Evolutionary conservation across 2,329 filamentous ascomycete genomes (phyloP), one percentile per base, ranked within the genome.

Genomic region (Ophiocordyceps unilateralis): DNA sequence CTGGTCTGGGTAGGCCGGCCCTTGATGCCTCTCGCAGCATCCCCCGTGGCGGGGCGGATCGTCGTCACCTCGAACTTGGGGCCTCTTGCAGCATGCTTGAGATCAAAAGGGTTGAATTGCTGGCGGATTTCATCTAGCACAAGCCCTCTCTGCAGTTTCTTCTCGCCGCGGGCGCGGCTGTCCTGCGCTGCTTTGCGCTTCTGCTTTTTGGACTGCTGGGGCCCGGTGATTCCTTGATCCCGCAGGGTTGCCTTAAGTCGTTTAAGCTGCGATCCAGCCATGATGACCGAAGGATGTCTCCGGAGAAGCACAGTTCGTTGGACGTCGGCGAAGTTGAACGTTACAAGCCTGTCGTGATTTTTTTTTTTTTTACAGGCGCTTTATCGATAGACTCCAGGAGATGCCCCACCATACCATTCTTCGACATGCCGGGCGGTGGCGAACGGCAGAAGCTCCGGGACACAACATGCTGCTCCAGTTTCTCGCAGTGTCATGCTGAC

Each of bases 191-290:
- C 72, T 56, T 82, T 78, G 55, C 84, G 83, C 60, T 84, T 87
- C 59, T 93, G 83, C 64, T 95, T 96, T 57, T 96, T 96, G 9
- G 88, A 95, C 55, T 94, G 81, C 54, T 93, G 88, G 6, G 87
- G 87, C 1, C 88, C 86, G 37, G 88, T 79, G 42, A 98, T 80
- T 43, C 91, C 91, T 57, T 89, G 84, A 45, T 95, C 87, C 48
- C 79, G 76, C 40, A 98, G 72, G 10, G 88, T 94, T 51, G 84
- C 74, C 66, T 96, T 98, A 39, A 98, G 74, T 62, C 88, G 83
- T 66, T 96, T 98, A 45, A 98, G 73, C 68, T 98, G 93, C 12
- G 93, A 98, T 48, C 88, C 85, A 52, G 89, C 80, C 91, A 98
- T 98, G 44, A 54, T 39, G 36, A 22, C 36, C 11, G 32, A 10